Base-by-base conservation (phyloP, 805 yeast genomes). In the Pichia ethanolica region DNA sequence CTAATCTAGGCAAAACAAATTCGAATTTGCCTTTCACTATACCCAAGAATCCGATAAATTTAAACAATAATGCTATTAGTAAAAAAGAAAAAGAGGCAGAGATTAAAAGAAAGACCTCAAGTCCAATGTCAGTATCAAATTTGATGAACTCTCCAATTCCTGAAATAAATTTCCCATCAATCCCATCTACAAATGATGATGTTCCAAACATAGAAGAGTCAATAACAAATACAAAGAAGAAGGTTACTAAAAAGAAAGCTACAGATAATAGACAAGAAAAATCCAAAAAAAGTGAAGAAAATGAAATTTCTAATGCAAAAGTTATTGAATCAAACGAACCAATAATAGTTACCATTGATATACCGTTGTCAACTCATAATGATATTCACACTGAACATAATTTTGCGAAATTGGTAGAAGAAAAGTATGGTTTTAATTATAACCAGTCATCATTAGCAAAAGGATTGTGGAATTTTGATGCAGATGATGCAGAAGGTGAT, bases 391-490 rank as follows among this genome's bases (percentile, higher is more conserved):
- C 81, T 1, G 80, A 85, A 4, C 74, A 86, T 54, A 87, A 88
- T 56, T 86, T 88, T 33, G 65, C 83, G 62, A 78, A 80, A 56
- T 66, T 85, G 47, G 86, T 91, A 5, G 95, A 88, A 60, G 89
- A 85, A 45, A 86, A 86, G 65, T 88, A 88, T 64, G 96, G 96
- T 71, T 2, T 85, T 48, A 88, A 83, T 57, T 90, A 90, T 0
- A 77, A 78, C 51, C 79, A 85, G 5, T 72, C 79, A 47, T 76
- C 78, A 30, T 79, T 37, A 25, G 20, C 47, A 3, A 45, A 45
- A 13, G 45, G 44, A 4, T 27, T 42, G 7, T 49, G 52, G 52
- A 82, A 77, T 47, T 80, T 75, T 32, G 74, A 70, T 10, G 79
- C 65, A 20, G 77, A 69, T 27, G 73, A 67, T 7, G 77, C 71